These are phyloP conservation scores for Yamadazyma ubonensis DNA, from an alignment of 805 yeast species.

Conservation along the genomic window DNA sequence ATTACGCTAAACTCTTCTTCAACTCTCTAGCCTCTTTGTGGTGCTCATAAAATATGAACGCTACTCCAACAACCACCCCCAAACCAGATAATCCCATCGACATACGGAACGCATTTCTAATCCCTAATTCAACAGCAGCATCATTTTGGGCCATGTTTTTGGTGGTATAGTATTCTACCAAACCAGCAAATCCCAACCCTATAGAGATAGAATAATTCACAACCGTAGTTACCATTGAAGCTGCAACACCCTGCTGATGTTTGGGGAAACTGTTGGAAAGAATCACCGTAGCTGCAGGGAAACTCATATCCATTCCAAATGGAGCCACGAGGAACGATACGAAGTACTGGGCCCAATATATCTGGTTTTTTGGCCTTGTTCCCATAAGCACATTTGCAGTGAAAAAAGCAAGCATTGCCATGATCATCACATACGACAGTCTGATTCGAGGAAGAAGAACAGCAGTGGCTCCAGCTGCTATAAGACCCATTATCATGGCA, in stretches of 20 bases:
- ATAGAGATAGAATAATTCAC: slow-evolving; percentile 61
- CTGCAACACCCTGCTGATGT: slow-evolving; percentile 74
- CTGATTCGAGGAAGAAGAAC: slow-evolving; percentile 43
- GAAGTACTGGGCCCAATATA: slow-evolving; percentile 59
- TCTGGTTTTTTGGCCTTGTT: slow-evolving; percentile 56
- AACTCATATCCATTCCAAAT: slow-evolving; percentile 77
- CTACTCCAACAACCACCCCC: slow-evolving; percentile 18
- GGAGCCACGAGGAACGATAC: slow-evolving; percentile 54
- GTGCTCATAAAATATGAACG: slow-evolving; percentile 10
- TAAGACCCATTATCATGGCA: slow-evolving; percentile 46
- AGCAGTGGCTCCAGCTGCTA: slow-evolving; percentile 55
- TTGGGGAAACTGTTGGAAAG: slow-evolving; percentile 57
- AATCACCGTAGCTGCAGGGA: slow-evolving; percentile 70
- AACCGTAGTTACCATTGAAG: slow-evolving; percentile 67
- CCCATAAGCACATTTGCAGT: slow-evolving; percentile 51
- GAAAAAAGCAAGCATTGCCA: slow-evolving; percentile 54
- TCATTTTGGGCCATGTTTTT: slow-evolving; percentile 14
- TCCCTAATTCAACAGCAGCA: slow-evolving; percentile 23
- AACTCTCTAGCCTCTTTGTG: neutral
- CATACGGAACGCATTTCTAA: slow-evolving; percentile 27
- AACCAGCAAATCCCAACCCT: slow-evolving; percentile 36
- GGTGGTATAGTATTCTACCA: slow-evolving; percentile 31
- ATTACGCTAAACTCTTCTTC: too few relatives aligned
- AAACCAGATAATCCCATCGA: slow-evolving; percentile 36
- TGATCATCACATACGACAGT: slow-evolving; percentile 49